Conservation (phyloP, 73 alveolate species). For the Paramecium sonneborni region DNA sequence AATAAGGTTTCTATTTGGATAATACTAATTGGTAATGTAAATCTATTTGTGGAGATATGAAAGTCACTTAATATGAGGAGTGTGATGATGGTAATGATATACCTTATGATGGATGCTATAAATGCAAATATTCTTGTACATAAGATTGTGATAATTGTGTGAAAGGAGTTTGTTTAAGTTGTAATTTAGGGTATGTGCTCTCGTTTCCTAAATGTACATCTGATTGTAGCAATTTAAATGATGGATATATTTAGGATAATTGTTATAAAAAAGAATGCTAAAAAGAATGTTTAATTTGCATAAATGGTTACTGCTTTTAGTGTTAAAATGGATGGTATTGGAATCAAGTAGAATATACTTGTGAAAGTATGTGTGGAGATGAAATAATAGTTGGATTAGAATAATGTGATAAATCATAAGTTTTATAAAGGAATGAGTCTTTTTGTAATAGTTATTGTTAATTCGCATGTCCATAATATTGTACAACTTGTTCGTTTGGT, state of each 20-base stretch:
- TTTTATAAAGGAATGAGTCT: neutral
- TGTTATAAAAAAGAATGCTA: neutral
- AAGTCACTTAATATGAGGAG: neutral
- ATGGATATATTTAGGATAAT: neutral
- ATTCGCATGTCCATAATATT: neutral
- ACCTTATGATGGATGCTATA: conserved; percentile 50
- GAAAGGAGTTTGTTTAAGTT: neutral
- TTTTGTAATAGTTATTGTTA: neutral
- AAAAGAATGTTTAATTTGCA: neutral
- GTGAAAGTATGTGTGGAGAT: neutral
- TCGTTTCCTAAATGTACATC: neutral
- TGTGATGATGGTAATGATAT: conserved; percentile 51
- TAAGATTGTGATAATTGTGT: neutral
- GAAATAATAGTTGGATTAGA: neutral
- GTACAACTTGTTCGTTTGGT: neutral
- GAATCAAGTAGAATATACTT: neutral
- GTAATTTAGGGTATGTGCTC: neutral
- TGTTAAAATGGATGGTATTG: conserved; percentile 11
- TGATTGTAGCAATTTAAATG: neutral
- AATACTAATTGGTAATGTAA: neutral
- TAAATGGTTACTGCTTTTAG: neutral
- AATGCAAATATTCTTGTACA: neutral
- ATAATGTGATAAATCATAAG: neutral
- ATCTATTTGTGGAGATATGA: neutral
- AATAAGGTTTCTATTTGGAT: neutral